Percentiles rank a stretch among this genome's conserved stretches.
Evolutionary conservation across 2,329 filamentous ascomycete genomes (phyloP).

Genomic region (Microdochium trichocladiopsis): DNA sequence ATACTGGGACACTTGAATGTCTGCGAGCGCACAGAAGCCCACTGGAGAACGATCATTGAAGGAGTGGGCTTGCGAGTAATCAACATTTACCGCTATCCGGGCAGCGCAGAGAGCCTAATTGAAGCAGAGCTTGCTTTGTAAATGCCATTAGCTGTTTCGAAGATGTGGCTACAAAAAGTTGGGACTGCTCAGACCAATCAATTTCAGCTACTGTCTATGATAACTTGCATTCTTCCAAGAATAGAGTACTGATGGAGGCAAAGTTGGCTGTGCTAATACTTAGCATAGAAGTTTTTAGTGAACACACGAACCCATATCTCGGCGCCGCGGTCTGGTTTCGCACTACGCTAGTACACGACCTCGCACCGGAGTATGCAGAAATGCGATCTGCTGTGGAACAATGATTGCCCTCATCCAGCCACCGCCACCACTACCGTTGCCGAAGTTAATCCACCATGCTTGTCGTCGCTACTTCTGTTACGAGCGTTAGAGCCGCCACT

Average conservation of each 20-base stretch:
- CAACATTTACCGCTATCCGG: constrained; percentile 12
- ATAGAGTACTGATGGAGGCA: too few species aligned
- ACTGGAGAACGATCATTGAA: constrained; percentile 9
- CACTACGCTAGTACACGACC: too few species aligned
- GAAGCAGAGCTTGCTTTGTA: constrained; percentile 11
- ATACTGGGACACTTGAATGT: constrained; percentile 13
- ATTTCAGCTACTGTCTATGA: too few species aligned
- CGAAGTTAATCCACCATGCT: neutral
- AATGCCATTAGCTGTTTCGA: too few species aligned
- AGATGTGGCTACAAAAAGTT: too few species aligned
- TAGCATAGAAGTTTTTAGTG: too few species aligned
- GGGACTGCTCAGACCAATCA: too few species aligned
- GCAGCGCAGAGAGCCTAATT: constrained; percentile 15
- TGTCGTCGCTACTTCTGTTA: neutral
- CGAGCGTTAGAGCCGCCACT: neutral
- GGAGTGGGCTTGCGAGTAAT: constrained; percentile 11
- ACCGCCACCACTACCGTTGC: neutral
- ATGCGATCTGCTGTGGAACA: neutral
- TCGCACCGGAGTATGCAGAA: neutral
- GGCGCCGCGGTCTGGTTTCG: too few species aligned
- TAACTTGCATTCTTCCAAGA: too few species aligned
- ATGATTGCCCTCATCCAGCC: neutral
- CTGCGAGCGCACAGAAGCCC: constrained; percentile 12
- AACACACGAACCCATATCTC: too few species aligned
- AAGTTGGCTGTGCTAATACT: too few species aligned